Evolutionary conservation across 257 asterid genomes (phyloP), one percentile per base, ranked within the genome.

Genomic region (Salvia splendens): DNA sequence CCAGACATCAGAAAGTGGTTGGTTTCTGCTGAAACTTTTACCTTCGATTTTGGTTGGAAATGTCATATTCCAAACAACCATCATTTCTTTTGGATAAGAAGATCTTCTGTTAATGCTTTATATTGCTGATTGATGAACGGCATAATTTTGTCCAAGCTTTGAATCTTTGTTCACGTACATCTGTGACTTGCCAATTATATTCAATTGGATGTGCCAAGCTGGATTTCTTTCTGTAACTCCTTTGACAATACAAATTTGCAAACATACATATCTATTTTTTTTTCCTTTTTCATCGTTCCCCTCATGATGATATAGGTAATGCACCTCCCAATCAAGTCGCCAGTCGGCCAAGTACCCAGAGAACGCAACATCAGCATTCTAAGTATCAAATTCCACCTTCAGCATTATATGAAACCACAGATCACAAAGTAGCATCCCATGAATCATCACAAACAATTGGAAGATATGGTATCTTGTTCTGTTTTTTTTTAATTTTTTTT

Each of bases 331-430:
- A 61, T 69, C 61, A 78, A 61, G 62, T 57, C 2, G 58, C 77
- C 64, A 70, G 76, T 24, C 2, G 30, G 30, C 30, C 30, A 1
- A 24, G 30, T 73, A 73, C 88, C 52, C 86, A 82, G 67, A 86
- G 83, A 79, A 70, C 84, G 41, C 78, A 77, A 61, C 80, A 79
- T 64, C 85, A 70, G 49, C 83, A 74, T n/a, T 51, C 75, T 7
- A 80, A 85, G 65, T 87, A 84, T 79, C 98, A 87, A 71, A 85
- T 69, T 67, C 89, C 95, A 40, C 78, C 86, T 69, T 81, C 95
- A 61, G 95, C 92, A 68, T 83, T 84, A 55, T 83, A 87, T 75
- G 95, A 85, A 59, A 48, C 84, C 60, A 49, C 81, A 20, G 95
- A 80, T 75, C 59, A 68, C 16, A 56, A 76, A 58, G 84, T 80